Percentiles rank a stretch among this genome's conserved stretches.
phyloP scores from a whole-genome alignment of 495 filamentous ascomycete species.

The Aspergillus hancockii region DNA sequence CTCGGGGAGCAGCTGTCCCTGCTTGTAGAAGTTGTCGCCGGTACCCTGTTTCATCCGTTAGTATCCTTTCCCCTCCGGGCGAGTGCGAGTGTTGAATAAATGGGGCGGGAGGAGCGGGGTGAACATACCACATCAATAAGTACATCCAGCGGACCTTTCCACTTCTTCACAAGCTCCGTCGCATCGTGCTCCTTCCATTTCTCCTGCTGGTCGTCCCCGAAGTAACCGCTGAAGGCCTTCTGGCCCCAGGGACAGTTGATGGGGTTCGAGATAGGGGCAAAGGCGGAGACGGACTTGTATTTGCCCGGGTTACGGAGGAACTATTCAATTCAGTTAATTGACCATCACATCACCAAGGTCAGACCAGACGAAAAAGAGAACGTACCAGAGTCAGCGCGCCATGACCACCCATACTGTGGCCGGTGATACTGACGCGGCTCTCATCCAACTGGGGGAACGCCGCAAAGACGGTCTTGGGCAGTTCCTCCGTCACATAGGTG shows the following conservation, averaged over 20 bases:
- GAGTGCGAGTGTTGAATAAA: background rate
- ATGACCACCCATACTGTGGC: slow-evolving; percentile 96
- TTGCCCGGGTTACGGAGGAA: slow-evolving; percentile 87
- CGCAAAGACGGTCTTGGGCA: slow-evolving; percentile 72
- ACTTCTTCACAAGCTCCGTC: slow-evolving; percentile 81
- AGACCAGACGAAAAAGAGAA: slow-evolving; percentile 14
- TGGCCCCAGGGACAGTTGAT: slow-evolving; percentile 85
- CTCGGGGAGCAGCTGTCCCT: slow-evolving; percentile 88
- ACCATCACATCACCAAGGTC: slow-evolving; percentile 5
- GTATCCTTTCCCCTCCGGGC: background rate
- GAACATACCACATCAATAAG: slow-evolving; percentile 76
- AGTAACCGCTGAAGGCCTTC: slow-evolving; percentile 91
- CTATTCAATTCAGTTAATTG: slow-evolving; percentile 29
- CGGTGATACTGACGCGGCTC: slow-evolving; percentile 73
- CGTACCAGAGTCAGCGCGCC: slow-evolving; percentile 81
- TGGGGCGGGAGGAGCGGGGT: no score
- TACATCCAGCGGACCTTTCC: slow-evolving; percentile 68
- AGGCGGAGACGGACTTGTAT: slow-evolving; percentile 85
- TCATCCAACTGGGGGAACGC: slow-evolving; percentile 67
- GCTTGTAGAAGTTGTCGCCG: slow-evolving; percentile 92
- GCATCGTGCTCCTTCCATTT: slow-evolving; percentile 89
- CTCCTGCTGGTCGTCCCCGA: slow-evolving; percentile 68
- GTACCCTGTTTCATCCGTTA: slow-evolving; percentile 63
- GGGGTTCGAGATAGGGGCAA: slow-evolving; percentile 91
- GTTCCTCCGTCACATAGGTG: slow-evolving; percentile 79